Evolutionary conservation across 192 early-diverging fungal species (phyloP), one percentile per base, ranked within the genome.

Genomic region (Umbelopsis vinacea): DNA sequence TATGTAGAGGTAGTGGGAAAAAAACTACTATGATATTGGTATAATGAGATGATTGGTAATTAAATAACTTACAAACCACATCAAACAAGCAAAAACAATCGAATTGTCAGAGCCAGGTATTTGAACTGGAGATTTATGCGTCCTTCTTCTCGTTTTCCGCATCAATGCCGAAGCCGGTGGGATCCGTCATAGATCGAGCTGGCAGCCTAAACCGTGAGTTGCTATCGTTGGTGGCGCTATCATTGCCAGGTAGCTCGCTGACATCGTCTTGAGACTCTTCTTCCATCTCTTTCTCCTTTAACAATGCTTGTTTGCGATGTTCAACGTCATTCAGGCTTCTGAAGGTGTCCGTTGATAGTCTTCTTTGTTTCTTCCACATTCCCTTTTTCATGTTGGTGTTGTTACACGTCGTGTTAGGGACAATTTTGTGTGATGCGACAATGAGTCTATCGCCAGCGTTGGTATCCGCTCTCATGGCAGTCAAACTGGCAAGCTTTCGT

Each of bases 351-450:
- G 37, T 22, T 21, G 50, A 54, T 21, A 29, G n/a, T 22, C 69
- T 22, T 40, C 69, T 29, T n/a, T 46, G 33, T 17, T 70, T 52
- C 24, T 50, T 70, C 43, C 53, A 52, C 23, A 35, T 19, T 15
- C 48, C 53, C 14, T 45, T 26, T 35, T 23, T 70, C 5, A 17
- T 21, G 6, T 38, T 17, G 37, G 10, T 22, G 12, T 21, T 24
- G 14, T 17, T 4, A 22, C 26, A 22, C 0, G 17, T 22, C 10
- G 26, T 21, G 11, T 29, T 53, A 8, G 53, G 37, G 14, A 35
- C 53, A 54, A 72, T 35, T 9, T 45, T 52, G 33, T 72, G 71
- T 11, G 71, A 53, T 22, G 71, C 71, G 11, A 72, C 2, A 14
- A 72, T 72, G 3, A 57, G 40, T 29, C 55, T 52, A 11, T 72